Conservation (phyloP, 306 rosid species). For the Calophaca sinica region DNA sequence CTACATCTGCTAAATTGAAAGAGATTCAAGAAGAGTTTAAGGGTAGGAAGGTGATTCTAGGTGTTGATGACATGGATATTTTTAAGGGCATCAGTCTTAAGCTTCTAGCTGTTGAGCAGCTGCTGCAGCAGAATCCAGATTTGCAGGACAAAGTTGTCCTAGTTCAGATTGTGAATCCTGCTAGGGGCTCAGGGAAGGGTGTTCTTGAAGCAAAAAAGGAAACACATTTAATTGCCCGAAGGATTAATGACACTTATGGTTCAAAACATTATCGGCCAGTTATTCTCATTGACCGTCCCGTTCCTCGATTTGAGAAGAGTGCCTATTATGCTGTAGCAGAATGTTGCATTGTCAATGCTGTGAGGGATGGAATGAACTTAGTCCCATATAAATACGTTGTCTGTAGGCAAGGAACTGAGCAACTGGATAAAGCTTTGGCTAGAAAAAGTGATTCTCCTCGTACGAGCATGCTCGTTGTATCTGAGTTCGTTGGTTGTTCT, state of each 20-base stretch:
- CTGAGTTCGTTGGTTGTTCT: constrained; percentile 87
- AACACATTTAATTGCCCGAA: constrained; percentile 59
- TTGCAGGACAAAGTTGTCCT: constrained; percentile 63
- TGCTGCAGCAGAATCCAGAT: constrained; percentile 67
- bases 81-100: constrained; percentile 80
- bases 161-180: constrained; percentile 83
- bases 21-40: constrained; percentile 72
- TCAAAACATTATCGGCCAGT: constrained; percentile 64
- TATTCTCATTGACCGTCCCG: constrained; percentile 71
- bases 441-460: constrained; percentile 55
- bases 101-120: constrained; percentile 75
- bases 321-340: constrained; percentile 82
- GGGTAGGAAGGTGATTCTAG: constrained; percentile 63
- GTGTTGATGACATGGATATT: constrained; percentile 84
- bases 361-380: constrained; percentile 85
- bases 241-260: constrained; percentile 70
- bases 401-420: constrained; percentile 72
- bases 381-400: constrained; percentile 85
- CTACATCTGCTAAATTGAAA: constrained; percentile 67
- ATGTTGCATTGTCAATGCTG: constrained; percentile 85
- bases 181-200: constrained; percentile 79
- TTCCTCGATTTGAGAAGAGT: constrained; percentile 78
- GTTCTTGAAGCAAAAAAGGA: constrained; percentile 73
- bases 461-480: constrained; percentile 77
- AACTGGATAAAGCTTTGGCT: constrained; percentile 59